Conservation (phyloP, 306 rosid species). For the Begonia fuchsioides region DNA sequence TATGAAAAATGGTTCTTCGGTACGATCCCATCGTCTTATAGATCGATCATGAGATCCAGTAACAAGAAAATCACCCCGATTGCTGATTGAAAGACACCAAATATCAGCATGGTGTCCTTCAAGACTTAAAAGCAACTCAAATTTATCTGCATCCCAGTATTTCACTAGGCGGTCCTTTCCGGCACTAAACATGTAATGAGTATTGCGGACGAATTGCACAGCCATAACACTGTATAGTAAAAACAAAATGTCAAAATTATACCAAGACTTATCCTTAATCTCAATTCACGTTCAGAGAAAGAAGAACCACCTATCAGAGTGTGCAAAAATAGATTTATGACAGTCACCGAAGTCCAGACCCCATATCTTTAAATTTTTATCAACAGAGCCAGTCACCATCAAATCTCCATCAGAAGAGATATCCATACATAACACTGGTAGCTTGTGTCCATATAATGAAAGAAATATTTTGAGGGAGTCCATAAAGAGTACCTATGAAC, state of each 20-base stretch:
- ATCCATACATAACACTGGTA: conserved; percentile 93
- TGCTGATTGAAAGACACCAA: conserved; percentile 83
- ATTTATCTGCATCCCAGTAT: conserved; percentile 98
- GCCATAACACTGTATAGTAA: conserved; percentile 59
- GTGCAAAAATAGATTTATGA: conserved; percentile 89
- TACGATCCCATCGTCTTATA: conserved; percentile 96
- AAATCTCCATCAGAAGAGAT: conserved; percentile 89
- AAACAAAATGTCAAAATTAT: conserved; percentile 19
- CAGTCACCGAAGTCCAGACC: conserved; percentile 95
- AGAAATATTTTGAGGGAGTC: conserved; percentile 73
- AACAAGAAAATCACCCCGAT: conserved; percentile 78
- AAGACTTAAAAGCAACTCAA: conserved; percentile 77
- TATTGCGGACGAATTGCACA: conserved; percentile 65
- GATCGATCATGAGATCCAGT: conserved; percentile 95
- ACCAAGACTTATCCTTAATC: background rate
- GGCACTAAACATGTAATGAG: conserved; percentile 80
- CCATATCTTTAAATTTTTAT: conserved; percentile 93
- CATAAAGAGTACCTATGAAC: conserved; percentile 56
- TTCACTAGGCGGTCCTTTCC: conserved; percentile 76
- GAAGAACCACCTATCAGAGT: conserved; percentile 59
- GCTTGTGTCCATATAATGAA: conserved; percentile 79
- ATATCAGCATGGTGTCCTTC: conserved; percentile 95
- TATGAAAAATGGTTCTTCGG: conserved; percentile 89
- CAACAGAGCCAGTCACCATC: conserved; percentile 88
- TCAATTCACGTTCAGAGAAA: background rate